Conservation (phyloP, 306 rosid species). For the Dalbergia cultrata region DNA sequence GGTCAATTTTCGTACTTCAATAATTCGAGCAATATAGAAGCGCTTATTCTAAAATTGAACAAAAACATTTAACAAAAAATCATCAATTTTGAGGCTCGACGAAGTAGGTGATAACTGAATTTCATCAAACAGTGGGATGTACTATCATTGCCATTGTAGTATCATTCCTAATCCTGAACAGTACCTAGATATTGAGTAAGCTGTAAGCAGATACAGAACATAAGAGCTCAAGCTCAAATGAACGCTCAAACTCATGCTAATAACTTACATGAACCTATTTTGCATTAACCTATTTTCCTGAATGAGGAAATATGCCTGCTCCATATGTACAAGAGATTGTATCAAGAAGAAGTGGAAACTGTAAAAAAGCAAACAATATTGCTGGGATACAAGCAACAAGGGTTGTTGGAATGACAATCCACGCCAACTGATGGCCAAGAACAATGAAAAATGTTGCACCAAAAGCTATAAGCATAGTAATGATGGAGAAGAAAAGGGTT, state of each 20-base stretch:
- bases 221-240: not conserved
- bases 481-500: slow-evolving; percentile 38
- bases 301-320: slow-evolving; percentile 18
- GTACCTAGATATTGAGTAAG: too few species aligned
- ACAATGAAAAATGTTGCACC: slow-evolving; percentile 38
- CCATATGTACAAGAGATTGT: slow-evolving; percentile 34
- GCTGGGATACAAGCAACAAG: slow-evolving; percentile 27
- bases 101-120: too few species aligned
- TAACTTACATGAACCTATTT: not conserved
- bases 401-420: slow-evolving; percentile 34
- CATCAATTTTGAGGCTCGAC: too few species aligned
- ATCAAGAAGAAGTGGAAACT: slow-evolving; percentile 39
- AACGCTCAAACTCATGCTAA: not conserved
- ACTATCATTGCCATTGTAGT: too few species aligned
- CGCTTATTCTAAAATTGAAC: too few species aligned
- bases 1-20: too few species aligned
- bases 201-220: not conserved
- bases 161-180: too few species aligned
- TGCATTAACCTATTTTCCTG: slow-evolving; percentile 2
- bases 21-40: too few species aligned
- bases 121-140: too few species aligned
- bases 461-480: slow-evolving; percentile 36
- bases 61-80: too few species aligned
- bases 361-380: slow-evolving; percentile 32
- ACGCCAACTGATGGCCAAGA: slow-evolving; percentile 37